phyloP scores from a whole-genome alignment of 805 yeast species.

The Pichia pseudocactophila region DNA sequence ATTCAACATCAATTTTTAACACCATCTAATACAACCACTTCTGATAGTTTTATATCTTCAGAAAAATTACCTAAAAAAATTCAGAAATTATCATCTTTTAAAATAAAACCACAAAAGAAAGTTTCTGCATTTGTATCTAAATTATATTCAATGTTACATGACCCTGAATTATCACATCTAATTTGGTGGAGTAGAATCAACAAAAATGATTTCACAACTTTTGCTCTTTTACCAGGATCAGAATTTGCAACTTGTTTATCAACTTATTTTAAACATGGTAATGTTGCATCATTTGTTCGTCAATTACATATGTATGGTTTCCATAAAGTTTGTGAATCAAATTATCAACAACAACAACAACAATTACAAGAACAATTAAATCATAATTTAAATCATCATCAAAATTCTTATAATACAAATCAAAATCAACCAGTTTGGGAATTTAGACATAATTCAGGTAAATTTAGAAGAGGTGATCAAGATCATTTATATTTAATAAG shows the following conservation, averaged over 20 bases:
- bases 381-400: background rate
- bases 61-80: constrained; percentile 1
- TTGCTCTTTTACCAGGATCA: constrained; percentile 55
- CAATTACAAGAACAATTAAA: constrained; percentile 8
- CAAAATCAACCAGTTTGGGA: constrained; percentile 39
- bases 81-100: background rate
- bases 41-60: background rate
- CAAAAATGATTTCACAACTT: constrained; percentile 40
- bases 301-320: constrained; percentile 96
- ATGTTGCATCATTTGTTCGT: constrained; percentile 86
- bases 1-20: background rate
- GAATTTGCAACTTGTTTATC: constrained; percentile 55
- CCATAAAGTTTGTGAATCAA: constrained; percentile 57
- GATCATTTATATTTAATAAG: constrained; percentile 36
- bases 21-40: background rate
- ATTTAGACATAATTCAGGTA: constrained; percentile 44
- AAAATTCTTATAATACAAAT: background rate
- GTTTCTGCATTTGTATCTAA: constrained; percentile 59
- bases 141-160: constrained; percentile 54
- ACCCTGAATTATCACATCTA: constrained; percentile 40
- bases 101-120: constrained; percentile 24
- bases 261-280: constrained; percentile 87
- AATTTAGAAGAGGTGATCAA: constrained; percentile 41
- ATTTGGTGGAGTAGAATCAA: constrained; percentile 56
- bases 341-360: constrained; percentile 20